These are phyloP conservation scores for Ascobolus immersus DNA, from an alignment of 495 filamentous ascomycete species.

Conservation along the genomic window DNA sequence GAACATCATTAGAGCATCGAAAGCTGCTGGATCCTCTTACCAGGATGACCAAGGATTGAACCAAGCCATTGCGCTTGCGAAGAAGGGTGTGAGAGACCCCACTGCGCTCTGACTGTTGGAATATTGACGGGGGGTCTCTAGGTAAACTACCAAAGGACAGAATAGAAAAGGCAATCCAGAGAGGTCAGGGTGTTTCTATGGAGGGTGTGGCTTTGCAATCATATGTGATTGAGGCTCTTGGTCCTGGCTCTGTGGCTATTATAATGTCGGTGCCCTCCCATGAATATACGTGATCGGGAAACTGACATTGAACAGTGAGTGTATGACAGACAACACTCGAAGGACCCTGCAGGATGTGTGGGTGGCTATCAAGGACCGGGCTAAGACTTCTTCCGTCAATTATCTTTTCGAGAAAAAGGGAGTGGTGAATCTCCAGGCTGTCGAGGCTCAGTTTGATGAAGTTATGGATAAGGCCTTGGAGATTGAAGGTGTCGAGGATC, in stretches of 20 bases:
- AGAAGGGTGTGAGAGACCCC: conserved; percentile 33
- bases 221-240: conserved; percentile 56
- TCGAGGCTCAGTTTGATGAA: conserved; percentile 42
- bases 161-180: conserved; percentile 62
- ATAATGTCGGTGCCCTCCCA: conserved; percentile 20
- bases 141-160: conserved; percentile 43
- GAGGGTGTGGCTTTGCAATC: conserved; percentile 46
- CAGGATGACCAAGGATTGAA: conserved; percentile 43
- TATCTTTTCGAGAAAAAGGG: conserved; percentile 66
- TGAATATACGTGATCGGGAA: neutral
- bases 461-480: conserved; percentile 68
- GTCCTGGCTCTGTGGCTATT: conserved; percentile 49
- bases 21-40: conserved; percentile 19
- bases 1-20: conserved; percentile 29
- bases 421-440: conserved; percentile 32
- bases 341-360: conserved; percentile 48
- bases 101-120: neutral
- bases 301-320: conserved; percentile 18
- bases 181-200: conserved; percentile 58
- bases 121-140: neutral
- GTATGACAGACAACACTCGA: conserved; percentile 55
- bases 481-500: conserved; percentile 48
- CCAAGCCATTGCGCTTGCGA: conserved; percentile 45
- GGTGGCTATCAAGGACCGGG: conserved; percentile 42
- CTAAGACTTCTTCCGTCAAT: conserved; percentile 38